Evolutionary conservation across 106 monocot species (phyloP).

Genomic region (Dioscorea zingiberensis): DNA sequence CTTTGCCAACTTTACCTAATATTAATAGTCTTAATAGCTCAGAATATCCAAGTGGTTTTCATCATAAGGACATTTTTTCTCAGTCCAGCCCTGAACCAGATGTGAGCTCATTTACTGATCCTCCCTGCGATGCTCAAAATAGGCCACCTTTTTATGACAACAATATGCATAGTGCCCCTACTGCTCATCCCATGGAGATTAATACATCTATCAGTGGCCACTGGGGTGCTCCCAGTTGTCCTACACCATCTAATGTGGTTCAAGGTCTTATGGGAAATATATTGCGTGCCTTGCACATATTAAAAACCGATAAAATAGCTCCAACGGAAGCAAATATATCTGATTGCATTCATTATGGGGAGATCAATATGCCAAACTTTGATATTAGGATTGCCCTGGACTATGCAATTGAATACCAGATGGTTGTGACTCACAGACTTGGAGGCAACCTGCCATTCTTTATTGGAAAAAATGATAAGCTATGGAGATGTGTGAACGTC

Average conservation of each 20-base stretch:
- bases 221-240: conserved; percentile 8
- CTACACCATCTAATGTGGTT: conserved; percentile 5
- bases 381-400: conserved; percentile 37
- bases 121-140: conserved; percentile 1
- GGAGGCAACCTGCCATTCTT: conserved; percentile 34
- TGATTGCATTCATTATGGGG: conserved; percentile 64
- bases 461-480: conserved; percentile 29
- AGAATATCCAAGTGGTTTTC: conserved; percentile 14
- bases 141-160: conserved; percentile 13
- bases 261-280: conserved; percentile 26
- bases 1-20: conserved; percentile 16
- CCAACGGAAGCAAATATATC: conserved; percentile 59
- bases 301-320: conserved; percentile 49
- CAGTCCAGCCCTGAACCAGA: background rate
- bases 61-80: conserved; percentile 12
- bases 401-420: conserved; percentile 27
- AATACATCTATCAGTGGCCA: background rate
- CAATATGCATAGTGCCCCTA: conserved; percentile 8
- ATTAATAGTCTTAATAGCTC: conserved; percentile 17
- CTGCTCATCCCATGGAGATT: background rate
- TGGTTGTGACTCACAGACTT: conserved; percentile 36
- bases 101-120: background rate
- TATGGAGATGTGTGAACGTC: conserved; percentile 70
- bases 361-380: conserved; percentile 34
- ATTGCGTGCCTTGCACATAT: conserved; percentile 34